Evolutionary conservation across 495 filamentous ascomycete species (phyloP), one percentile per base, ranked within the genome.

Genomic region (Penicilliopsis zonata): DNA sequence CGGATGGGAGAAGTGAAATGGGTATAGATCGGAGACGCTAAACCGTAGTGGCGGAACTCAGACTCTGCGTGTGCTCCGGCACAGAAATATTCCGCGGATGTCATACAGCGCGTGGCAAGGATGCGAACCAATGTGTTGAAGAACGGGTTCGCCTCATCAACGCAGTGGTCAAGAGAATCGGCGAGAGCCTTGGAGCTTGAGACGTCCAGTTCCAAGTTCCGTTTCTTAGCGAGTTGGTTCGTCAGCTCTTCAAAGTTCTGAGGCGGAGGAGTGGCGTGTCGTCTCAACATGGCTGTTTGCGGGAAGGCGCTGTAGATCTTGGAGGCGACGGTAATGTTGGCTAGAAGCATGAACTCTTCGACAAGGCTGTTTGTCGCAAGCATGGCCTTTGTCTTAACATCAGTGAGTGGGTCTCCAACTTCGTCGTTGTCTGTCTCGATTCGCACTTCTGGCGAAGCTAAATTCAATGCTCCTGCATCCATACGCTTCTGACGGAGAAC

Each of bases 301-400:
- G 90, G 86, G 63, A 94, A 96, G 9, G 85, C 73, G 31, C 78
- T 67, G 60, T 88, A 83, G 43, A 92, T 84, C 47, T 83, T 92
- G 23, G 72, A 61, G 5, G 86, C 90, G 15, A 98, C 90, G 38
- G 76, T 83, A 49, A 82, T 94, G 57, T 96, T 98, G 63, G 92
- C 90, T 48, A 96, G 82, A 47, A 96, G 69, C 90, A 98, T 98
- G 67, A 98, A 96, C 46, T 98, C 90, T 48, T 98, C 90, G 15
- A 98, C 90, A 5, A 98, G 70, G 15, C 87, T 95, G 65, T 95
- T 96, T 34, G 90, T 98, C 46, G 84, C 85, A n/a, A 96, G 74
- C 37, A 82, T 72, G 34, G 84, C 67, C 53, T 96, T 98, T 1
- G 85, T 93, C 62, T 95, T 85, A 39, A 99, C 80, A 49, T 99